Conservation (phyloP, 148 eudicot genomes). For the Vaccinium vitisidaea region DNA sequence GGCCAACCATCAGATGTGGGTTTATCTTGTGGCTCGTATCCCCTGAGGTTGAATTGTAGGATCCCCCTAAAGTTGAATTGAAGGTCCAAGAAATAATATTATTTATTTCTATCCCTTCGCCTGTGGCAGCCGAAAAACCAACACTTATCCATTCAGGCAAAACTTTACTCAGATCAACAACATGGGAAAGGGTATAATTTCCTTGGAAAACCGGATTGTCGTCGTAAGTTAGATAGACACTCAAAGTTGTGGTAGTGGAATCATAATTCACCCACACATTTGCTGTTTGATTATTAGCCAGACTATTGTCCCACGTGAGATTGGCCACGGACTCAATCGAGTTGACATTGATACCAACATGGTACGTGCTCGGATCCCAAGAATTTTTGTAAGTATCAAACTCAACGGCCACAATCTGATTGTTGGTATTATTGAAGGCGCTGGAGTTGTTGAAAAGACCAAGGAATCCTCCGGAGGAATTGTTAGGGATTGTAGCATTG, state of each 20-base stretch:
- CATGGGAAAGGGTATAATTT: neutral
- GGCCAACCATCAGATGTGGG: neutral
- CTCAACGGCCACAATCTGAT: constrained; percentile 5
- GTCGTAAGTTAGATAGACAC: neutral
- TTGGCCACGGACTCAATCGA: neutral
- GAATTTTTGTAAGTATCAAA: neutral
- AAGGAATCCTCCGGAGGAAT: too few relatives aligned
- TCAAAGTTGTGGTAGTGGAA: neutral
- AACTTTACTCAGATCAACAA: neutral
- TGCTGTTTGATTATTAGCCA: neutral
- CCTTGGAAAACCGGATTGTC: neutral
- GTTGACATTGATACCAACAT: neutral
- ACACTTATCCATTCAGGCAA: constrained; percentile 2
- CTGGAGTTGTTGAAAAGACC: too few relatives aligned
- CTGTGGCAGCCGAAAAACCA: constrained; percentile 1
- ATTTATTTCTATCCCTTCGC: neutral
- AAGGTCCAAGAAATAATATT: neutral
- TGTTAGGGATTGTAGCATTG: too few relatives aligned
- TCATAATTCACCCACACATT: neutral
- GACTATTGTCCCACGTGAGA: neutral
- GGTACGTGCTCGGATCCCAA: neutral
- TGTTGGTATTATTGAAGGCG: neutral
- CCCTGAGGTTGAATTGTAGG: neutral
- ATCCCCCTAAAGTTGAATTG: neutral
- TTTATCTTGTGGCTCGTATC: neutral